Conservation (phyloP, 225 moss, liverwort and hornwort species). For the Polytrichum commune region DNA sequence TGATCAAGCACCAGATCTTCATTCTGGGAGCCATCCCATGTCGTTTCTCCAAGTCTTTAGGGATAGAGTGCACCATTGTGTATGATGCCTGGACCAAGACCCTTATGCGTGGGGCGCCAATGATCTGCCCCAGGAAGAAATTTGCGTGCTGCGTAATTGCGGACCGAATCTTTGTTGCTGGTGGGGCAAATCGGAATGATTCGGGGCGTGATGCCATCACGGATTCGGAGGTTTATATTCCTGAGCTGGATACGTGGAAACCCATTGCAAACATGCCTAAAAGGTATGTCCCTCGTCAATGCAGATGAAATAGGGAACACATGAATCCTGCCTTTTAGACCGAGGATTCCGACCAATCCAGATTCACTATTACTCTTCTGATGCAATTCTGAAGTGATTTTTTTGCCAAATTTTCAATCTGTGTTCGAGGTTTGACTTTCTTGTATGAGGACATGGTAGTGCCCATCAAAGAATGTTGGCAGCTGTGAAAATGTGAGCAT, state of each 20-base stretch:
- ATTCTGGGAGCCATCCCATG: slow-evolving; percentile 66
- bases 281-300: slow-evolving; percentile 21
- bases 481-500: no score
- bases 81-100: slow-evolving; percentile 83
- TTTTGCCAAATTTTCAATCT: no score
- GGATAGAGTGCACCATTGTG: slow-evolving; percentile 69
- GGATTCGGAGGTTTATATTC: slow-evolving; percentile 68
- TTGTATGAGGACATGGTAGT: no score
- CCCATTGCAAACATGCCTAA: slow-evolving; percentile 76
- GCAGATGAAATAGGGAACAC: slow-evolving; percentile 5
- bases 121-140: slow-evolving; percentile 71
- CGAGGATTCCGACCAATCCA: no score
- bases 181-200: slow-evolving; percentile 66
- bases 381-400: no score
- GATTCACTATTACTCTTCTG: no score
- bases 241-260: slow-evolving; percentile 72
- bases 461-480: no score
- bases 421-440: no score
- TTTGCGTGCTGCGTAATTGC: slow-evolving; percentile 74
- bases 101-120: slow-evolving; percentile 65
- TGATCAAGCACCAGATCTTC: slow-evolving; percentile 77
- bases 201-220: slow-evolving; percentile 60
- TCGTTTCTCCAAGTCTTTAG: slow-evolving; percentile 39
- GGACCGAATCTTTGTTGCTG: slow-evolving; percentile 69
- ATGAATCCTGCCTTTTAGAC: no score